Base-by-base conservation (phyloP, 1,139 yeast species). In the Yamadazyma sp. region DNA sequence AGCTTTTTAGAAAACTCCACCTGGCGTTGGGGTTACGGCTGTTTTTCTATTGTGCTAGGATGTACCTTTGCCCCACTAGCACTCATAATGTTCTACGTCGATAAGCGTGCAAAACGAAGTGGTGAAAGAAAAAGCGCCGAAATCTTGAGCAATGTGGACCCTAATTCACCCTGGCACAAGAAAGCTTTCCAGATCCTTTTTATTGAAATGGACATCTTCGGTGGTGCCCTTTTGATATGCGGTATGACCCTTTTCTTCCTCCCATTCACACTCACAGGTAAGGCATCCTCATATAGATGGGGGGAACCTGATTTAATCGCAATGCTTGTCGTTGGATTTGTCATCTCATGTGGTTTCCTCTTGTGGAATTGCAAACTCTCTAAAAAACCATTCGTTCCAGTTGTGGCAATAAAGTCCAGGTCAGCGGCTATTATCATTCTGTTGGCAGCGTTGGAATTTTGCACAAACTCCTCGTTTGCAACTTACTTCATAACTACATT, bases 21-120 rank as follows among this genome's bases (percentile, higher is more conserved):
- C 39, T 65, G 71, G 71, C 55, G 69, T 50, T 65, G 70, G 70
- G 70, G 69, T 36, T 65, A 62, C 42, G 70, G 70, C 37, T 59
- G 62, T 65, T 65, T 61, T 45, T 58, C 64, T 27, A 62, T 66
- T 30, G 55, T 64, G 17, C 54, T 61, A 35, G 66, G 67, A 8
- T 64, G 49, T 8, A 49, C 58, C 8, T 41, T 59, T 18, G 30
- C 45, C 8, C 69, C 68, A 14, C 58, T 61, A 4, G 50, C 63
- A 20, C 24, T 40, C 6, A 40, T 59, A 18, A 53, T 66, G 61
- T 45, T 49, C 17, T 54, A 47, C 38, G 41, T 59, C 31, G 69
- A 66, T 34, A 48, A 47, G 27, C 45, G 46, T 23, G 62, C 67
- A 4, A 53, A 54, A 23, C 41, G 41, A 17, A 34, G 39, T 3